These are phyloP conservation scores for Eryngium alpinum DNA, from an alignment of 140 eudicot species.

Conservation along the genomic window DNA sequence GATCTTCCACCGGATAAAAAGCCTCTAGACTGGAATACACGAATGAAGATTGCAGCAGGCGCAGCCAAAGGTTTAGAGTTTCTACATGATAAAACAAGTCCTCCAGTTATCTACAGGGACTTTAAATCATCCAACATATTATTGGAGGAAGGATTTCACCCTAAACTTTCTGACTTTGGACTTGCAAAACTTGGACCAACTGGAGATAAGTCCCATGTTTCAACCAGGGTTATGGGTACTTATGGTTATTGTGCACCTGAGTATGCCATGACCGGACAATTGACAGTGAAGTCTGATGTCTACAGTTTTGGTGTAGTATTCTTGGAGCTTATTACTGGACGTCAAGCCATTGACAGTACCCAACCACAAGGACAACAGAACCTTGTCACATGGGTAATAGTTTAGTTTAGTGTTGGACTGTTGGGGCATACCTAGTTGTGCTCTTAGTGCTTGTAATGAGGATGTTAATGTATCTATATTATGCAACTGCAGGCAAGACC, in stretches of 20 bases:
- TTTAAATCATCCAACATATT: conserved; percentile 91
- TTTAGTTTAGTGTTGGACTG: background rate
- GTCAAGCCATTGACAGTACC: conserved; percentile 83
- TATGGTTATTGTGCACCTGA: conserved; percentile 98
- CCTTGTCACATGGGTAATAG: conserved; percentile 85
- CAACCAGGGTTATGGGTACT: conserved; percentile 97
- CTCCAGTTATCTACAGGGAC: conserved; percentile 93
- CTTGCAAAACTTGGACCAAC: conserved; percentile 96
- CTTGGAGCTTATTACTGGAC: conserved; percentile 91
- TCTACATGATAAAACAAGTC: conserved; percentile 96
- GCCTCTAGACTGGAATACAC: conserved; percentile 82
- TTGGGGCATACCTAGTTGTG: background rate
- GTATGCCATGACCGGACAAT: conserved; percentile 97
- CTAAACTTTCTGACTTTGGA: conserved; percentile 94
- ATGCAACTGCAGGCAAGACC: conserved; percentile 71
- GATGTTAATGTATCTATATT: conserved; percentile 1
- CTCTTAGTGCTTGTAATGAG: background rate
- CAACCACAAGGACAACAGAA: conserved; percentile 90
- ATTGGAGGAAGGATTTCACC: conserved; percentile 69
- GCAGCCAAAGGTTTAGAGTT: conserved; percentile 91
- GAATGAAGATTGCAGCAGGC: conserved; percentile 95
- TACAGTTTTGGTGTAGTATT: conserved; percentile 95
- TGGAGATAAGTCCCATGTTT: conserved; percentile 96
- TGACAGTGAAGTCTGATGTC: conserved; percentile 91
- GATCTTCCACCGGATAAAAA: conserved; percentile 85